Percentiles rank a stretch among this genome's conserved stretches.
Conservation (phyloP, 2,329 filamentous ascomycete species). For the Aspergillus ochraceus region DNA sequence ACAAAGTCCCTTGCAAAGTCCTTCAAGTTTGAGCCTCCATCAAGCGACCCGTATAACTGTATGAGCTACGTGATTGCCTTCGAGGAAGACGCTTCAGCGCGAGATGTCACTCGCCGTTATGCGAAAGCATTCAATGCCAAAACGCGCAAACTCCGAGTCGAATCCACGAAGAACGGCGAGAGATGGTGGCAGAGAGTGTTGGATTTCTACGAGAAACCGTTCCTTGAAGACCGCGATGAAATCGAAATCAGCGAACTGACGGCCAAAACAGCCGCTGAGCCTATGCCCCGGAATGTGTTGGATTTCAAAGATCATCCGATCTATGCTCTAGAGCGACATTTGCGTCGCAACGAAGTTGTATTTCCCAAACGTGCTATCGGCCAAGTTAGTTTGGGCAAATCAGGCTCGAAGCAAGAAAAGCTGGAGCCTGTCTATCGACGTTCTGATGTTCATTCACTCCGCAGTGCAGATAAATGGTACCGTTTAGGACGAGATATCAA, state of each 20-base stretch:
- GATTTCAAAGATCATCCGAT: slow-evolving; percentile 86
- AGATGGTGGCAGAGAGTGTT: slow-evolving; percentile 57
- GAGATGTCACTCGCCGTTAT: slow-evolving; percentile 87
- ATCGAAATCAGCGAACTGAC: slow-evolving; percentile 78
- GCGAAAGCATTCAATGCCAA: slow-evolving; percentile 87
- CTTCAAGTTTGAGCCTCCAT: slow-evolving; percentile 76
- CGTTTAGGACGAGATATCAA: slow-evolving; percentile 79
- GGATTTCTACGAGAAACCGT: slow-evolving; percentile 41
- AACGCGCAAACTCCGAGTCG: slow-evolving; percentile 78
- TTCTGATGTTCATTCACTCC: slow-evolving; percentile 73
- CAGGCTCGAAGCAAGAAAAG: slow-evolving; percentile 45
- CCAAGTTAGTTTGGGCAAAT: slow-evolving; percentile 62
- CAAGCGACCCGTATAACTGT: slow-evolving; percentile 71
- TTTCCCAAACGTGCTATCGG: slow-evolving; percentile 71
- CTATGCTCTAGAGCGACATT: slow-evolving; percentile 80
- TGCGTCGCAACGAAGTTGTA: slow-evolving; percentile 81
- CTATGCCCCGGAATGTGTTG: slow-evolving; percentile 80
- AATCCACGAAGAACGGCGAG: slow-evolving; percentile 59
- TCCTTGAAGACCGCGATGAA: slow-evolving; percentile 68
- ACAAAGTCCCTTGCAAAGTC: slow-evolving; percentile 77
- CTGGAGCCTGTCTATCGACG: slow-evolving; percentile 82
- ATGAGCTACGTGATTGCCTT: slow-evolving; percentile 86
- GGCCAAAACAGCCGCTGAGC: slow-evolving; percentile 70
- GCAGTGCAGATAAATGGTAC: slow-evolving; percentile 87
- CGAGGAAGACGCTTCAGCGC: slow-evolving; percentile 72